These are phyloP conservation scores for Xylariaceae sp. DNA, from an alignment of 2,329 filamentous ascomycete species.

Conservation along the genomic window DNA sequence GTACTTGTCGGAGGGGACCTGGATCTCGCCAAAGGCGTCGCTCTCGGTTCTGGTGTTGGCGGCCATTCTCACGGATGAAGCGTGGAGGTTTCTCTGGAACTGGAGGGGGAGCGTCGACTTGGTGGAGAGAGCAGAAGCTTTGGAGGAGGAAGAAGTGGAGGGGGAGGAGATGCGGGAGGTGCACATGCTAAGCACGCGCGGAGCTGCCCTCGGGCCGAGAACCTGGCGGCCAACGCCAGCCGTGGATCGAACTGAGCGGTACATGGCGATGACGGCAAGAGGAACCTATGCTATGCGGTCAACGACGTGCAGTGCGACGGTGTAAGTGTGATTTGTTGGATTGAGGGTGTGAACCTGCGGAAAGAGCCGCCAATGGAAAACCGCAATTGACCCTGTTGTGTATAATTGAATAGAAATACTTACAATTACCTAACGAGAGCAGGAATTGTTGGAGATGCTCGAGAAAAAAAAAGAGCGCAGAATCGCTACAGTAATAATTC, in stretches of 20 bases:
- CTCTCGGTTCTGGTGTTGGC: constrained; percentile 72
- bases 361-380: constrained; percentile 6
- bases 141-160: constrained; percentile 20
- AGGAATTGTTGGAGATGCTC: background rate
- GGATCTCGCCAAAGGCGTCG: constrained; percentile 96
- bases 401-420: background rate
- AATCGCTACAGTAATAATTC: background rate
- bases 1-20: constrained; percentile 89
- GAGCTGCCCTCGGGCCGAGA: constrained; percentile 33
- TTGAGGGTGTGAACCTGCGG: background rate
- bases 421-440: background rate
- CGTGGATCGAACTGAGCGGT: constrained; percentile 36
- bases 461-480: background rate
- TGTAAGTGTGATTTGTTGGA: no score
- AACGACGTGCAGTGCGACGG: background rate
- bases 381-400: background rate
- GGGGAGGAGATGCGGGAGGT: constrained; percentile 24
- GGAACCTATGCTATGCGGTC: background rate
- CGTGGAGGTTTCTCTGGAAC: constrained; percentile 39
- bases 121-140: constrained; percentile 16
- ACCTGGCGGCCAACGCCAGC: constrained; percentile 31
- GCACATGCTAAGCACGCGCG: constrained; percentile 35
- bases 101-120: constrained; percentile 26
- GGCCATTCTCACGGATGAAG: constrained; percentile 44
- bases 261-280: constrained; percentile 25